Conservation (phyloP, 192 early-diverging fungal genomes). For the Dimargaris verticillata region DNA sequence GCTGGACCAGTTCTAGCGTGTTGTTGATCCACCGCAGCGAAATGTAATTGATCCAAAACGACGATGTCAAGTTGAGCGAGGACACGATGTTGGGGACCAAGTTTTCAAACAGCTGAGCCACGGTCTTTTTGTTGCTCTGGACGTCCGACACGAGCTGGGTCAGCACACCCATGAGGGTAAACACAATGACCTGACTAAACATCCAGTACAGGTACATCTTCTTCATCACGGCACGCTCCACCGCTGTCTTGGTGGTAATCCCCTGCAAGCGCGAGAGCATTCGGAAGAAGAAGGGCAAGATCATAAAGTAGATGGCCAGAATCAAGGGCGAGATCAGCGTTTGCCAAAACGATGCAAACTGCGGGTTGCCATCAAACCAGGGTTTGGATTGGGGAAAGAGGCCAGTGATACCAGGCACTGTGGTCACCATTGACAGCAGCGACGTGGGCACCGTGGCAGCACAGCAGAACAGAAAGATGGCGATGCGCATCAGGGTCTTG, state of each 20-base stretch:
- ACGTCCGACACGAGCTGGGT: conserved; percentile 17
- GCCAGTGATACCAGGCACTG: conserved; percentile 34
- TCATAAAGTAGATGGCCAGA: conserved; percentile 44
- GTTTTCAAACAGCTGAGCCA: conserved; percentile 20
- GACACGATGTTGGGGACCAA: conserved; percentile 22
- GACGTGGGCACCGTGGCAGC: conserved; percentile 51
- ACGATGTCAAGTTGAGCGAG: conserved; percentile 28
- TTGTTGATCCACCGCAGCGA: conserved; percentile 45
- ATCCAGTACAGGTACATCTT: conserved; percentile 63
- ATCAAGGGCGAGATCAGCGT: conserved; percentile 47
- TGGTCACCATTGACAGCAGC: conserved; percentile 38
- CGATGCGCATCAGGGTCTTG: conserved; percentile 18
- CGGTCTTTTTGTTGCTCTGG: conserved; percentile 19
- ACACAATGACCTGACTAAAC: conserved; percentile 48
- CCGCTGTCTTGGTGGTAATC: conserved; percentile 45
- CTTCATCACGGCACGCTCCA: conserved; percentile 47
- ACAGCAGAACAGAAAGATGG: conserved; percentile 40
- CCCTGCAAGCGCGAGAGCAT: conserved; percentile 49
- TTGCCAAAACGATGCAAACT: conserved; percentile 39
- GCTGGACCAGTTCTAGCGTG: conserved; percentile 50
- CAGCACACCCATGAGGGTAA: conserved; percentile 31
- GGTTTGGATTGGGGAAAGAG: conserved; percentile 30
- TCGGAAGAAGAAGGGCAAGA: conserved; percentile 44
- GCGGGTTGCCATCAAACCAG: conserved; percentile 30
- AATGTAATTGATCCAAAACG: conserved; percentile 65